Conservation (phyloP, 73 alveolate species). For the Paramecium sexaurelia region DNA sequence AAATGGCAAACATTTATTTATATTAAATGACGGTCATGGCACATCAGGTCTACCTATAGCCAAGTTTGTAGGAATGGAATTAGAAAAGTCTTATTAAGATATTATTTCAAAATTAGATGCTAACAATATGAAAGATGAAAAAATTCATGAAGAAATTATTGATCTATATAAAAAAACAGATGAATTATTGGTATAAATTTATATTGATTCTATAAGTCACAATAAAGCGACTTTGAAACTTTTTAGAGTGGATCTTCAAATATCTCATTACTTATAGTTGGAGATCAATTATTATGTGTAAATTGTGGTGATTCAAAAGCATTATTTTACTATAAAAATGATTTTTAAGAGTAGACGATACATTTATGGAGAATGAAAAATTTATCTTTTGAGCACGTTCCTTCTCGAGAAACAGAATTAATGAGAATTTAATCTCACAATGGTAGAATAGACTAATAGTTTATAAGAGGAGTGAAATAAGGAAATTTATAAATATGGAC, state of each 20-base stretch:
- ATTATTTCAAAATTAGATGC: neutral
- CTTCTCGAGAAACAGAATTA: neutral
- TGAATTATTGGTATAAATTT: neutral
- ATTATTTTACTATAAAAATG: conserved; percentile 3
- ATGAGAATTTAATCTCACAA: neutral
- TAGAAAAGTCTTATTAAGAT: neutral
- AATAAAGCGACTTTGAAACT: neutral
- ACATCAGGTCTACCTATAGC: conserved; percentile 43
- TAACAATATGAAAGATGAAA: neutral
- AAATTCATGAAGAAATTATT: neutral
- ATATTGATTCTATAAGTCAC: neutral
- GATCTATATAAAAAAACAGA: neutral
- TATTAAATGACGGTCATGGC: conserved; percentile 5
- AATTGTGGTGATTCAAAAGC: conserved; percentile 34
- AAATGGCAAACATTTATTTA: neutral
- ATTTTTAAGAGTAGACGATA: neutral
- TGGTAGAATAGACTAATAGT: neutral
- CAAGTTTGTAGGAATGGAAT: neutral
- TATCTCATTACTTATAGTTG: neutral
- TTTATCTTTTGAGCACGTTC: neutral
- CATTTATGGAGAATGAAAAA: conserved; percentile 9
- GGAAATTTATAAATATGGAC: neutral
- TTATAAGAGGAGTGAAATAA: neutral
- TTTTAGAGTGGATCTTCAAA: neutral
- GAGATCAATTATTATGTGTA: neutral